Evolutionary conservation across 768 basidiomycete genomes (phyloP).

Genomic region (Boletus rubropictus): DNA sequence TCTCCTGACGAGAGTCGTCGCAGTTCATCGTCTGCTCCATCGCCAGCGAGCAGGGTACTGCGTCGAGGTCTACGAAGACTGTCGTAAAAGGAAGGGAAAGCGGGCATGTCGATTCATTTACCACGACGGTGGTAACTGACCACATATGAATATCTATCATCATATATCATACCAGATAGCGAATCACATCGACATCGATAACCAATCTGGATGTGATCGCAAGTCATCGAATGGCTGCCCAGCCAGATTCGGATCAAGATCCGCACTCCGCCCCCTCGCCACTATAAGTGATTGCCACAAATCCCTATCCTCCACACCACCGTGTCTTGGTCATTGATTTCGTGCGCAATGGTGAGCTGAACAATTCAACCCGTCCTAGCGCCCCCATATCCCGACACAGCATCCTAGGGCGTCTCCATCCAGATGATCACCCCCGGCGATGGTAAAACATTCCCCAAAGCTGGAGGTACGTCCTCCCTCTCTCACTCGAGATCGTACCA

Average conservation of each 20-base stretch:
- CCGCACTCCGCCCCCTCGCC: constrained; percentile 54
- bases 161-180: constrained; percentile 4
- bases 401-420: constrained; percentile 62
- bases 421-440: constrained; percentile 57
- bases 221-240: constrained; percentile 6
- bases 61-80: background rate
- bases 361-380: background rate
- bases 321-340: constrained; percentile 26
- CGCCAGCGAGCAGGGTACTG: too few relatives aligned
- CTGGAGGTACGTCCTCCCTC: constrained; percentile 50
- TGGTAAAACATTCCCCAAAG: constrained; percentile 56
- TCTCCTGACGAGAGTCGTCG: too few relatives aligned
- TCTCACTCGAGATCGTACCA: constrained; percentile 17
- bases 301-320: constrained; percentile 22
- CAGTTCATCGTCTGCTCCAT: too few relatives aligned
- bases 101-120: constrained; percentile 7
- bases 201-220: constrained; percentile 19
- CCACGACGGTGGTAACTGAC: constrained; percentile 7
- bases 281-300: constrained; percentile 36
- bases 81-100: too few relatives aligned
- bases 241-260: constrained; percentile 66
- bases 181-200: constrained; percentile 28
- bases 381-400: background rate
- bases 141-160: constrained; percentile 13
- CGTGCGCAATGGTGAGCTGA: constrained; percentile 28